phyloP scores from a whole-genome alignment of 345 rosid genomes.

The Cardamine resedifolia region DNA sequence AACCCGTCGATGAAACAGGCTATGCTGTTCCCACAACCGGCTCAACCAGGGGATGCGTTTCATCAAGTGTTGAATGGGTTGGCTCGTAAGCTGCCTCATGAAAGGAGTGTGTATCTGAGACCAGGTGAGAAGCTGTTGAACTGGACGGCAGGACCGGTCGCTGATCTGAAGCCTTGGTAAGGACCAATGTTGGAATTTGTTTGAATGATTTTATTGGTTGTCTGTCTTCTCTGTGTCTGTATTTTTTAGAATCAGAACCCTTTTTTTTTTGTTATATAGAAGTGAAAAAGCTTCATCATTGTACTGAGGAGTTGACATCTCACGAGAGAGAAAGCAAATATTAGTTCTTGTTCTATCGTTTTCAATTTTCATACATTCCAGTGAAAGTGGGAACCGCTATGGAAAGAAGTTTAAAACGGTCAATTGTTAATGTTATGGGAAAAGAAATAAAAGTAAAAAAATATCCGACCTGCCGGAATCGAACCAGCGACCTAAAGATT shows the following conservation, averaged over 20 bases:
- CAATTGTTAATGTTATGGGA: not conserved
- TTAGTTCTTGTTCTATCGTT: not conserved
- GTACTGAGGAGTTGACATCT: not conserved
- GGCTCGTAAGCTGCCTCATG: constrained; percentile 90
- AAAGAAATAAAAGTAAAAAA: not conserved
- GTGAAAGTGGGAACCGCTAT: not conserved
- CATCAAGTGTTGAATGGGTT: constrained; percentile 95
- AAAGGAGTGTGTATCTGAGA: constrained; percentile 53
- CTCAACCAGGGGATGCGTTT: constrained; percentile 92
- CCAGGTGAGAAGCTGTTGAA: constrained; percentile 67
- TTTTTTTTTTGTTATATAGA: constrained; percentile 17
- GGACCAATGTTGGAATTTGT: not conserved
- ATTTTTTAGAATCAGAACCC: constrained; percentile 15
- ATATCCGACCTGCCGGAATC: constrained; percentile 30
- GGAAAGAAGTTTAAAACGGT: not conserved
- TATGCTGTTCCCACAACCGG: constrained; percentile 94
- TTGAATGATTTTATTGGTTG: constrained; percentile 15
- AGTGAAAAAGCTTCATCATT: constrained; percentile 1
- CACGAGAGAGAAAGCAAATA: not conserved
- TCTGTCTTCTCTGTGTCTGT: constrained; percentile 16
- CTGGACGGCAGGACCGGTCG: constrained; percentile 95
- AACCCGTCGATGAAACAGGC: constrained; percentile 99
- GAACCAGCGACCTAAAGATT: constrained; percentile 32
- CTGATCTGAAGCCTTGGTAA: constrained; percentile 97
- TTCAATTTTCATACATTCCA: not conserved